These are phyloP conservation scores for Metarhizium robertsii DNA, from an alignment of 2,329 filamentous ascomycete species.

Conservation along the genomic window DNA sequence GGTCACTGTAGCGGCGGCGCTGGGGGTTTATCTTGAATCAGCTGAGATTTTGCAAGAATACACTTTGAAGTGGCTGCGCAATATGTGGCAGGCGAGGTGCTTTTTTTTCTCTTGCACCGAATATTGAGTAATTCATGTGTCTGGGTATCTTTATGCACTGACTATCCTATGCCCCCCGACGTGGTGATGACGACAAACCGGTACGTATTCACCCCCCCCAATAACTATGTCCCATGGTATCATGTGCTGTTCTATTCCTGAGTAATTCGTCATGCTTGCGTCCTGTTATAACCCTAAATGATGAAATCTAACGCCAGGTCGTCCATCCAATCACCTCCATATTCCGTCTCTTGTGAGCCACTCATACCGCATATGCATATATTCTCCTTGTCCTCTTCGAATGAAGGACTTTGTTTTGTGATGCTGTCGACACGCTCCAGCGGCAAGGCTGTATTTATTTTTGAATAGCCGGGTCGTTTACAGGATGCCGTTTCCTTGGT, in stretches of 20 bases:
- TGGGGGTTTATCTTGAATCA: neutral
- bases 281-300: conserved; percentile 6
- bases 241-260: neutral
- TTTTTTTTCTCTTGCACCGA: neutral
- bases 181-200: neutral
- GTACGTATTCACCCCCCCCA: neutral
- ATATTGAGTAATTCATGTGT: neutral
- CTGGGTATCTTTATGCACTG: neutral
- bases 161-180: neutral
- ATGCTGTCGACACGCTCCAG: neutral
- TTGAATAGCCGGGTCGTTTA: neutral
- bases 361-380: neutral
- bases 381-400: conserved; percentile 17
- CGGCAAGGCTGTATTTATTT: neutral
- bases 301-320: conserved; percentile 23
- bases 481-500: neutral
- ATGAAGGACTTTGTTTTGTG: neutral
- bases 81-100: neutral
- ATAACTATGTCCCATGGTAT: neutral
- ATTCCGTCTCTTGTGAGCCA: conserved; percentile 28
- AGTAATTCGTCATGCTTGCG: neutral
- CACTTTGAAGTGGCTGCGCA: neutral
- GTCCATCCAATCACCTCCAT: conserved; percentile 29
- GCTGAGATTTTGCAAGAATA: neutral
- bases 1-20: neutral